Percentiles rank a stretch among this genome's conserved stretches.
Conservation (phyloP, 129 eudicot species). For the Ambrosia artemisiifolia region DNA sequence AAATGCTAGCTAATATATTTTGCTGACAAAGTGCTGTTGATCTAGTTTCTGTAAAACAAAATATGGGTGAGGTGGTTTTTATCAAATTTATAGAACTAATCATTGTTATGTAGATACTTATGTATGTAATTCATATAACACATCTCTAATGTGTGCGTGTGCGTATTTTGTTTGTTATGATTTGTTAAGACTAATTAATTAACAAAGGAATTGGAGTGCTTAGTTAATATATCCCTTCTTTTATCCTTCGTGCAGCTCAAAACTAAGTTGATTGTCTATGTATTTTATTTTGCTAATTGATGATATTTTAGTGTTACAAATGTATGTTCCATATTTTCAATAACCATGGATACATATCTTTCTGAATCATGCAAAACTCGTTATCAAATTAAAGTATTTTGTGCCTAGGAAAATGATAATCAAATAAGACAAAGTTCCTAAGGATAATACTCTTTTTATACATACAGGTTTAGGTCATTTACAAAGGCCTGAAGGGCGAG, state of each 20-base stretch:
- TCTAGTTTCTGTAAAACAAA: conserved; percentile 38
- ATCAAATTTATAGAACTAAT: conserved; percentile 13
- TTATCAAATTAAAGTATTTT: too few species aligned
- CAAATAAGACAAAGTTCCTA: too few species aligned
- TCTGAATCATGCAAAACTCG: too few species aligned
- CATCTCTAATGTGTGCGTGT: conserved; percentile 23
- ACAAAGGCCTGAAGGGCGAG: too few species aligned
- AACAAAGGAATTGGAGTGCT: conserved; percentile 21
- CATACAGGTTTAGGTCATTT: too few species aligned
- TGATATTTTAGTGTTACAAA: too few species aligned
- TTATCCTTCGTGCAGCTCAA: not conserved
- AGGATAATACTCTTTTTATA: too few species aligned
- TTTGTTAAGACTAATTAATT: conserved; percentile 32
- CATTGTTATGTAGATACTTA: conserved; percentile 8
- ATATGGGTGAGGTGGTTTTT: conserved; percentile 20
- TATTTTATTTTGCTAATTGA: not conserved
- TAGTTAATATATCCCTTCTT: not conserved
- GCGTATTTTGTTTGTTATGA: conserved; percentile 25
- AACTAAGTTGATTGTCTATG: not conserved
- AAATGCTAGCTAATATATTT: conserved; percentile 15
- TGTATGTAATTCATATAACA: conserved; percentile 21
- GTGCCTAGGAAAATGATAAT: too few species aligned
- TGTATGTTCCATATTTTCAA: too few species aligned
- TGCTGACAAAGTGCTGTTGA: conserved; percentile 20
- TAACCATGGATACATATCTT: too few species aligned